Base-by-base conservation (phyloP, 257 asterid species). In the Ocimum tenuiflorum region DNA sequence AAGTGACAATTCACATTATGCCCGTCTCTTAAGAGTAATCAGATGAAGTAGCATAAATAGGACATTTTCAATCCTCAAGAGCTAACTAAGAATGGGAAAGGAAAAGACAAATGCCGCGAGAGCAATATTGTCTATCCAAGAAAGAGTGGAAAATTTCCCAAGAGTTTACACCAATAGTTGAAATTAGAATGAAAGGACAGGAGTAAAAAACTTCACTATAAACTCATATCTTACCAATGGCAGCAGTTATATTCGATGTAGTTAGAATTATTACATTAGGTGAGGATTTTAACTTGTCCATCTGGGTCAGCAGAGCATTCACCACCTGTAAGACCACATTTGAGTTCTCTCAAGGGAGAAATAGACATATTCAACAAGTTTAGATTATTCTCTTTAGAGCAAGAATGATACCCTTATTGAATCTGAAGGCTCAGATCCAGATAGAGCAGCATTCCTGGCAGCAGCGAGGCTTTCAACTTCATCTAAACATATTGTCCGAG, bases 401-500 rank as follows among this genome's bases (percentile, higher is more conserved):
- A 23, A 71, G 75, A 70, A 67, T 59, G 19, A 63, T 83, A 94
- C 97, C 95, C 97, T 82, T 77, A 94, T 94, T 72, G 97, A 94
- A 81, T 94, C 99, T 46, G 99, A 94, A 79, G 99, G 99, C 85
- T 94, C 99, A 41, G 99, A 90, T 8, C 99, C 97, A 74, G 97
- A 90, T 80, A 94, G 75, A 63, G 99, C 97, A 79, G 96, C 95
- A 71, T 86, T 86, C 80, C 99, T 88, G 58, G 99, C 96, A 79
- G 97, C 99, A 71, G 99, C 99, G 5, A 94, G 96, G 80, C 99
- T 90, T 86, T 94, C 99, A 70, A 94, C 95, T 85, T 94, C 99
- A 85, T 90, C 99, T 94, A 70, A 63, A 67, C 11, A 68, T 41
- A 67, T 68, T n/a, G 58, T 54, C 61, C 42, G 14, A n/a, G 45